Base-by-base conservation (phyloP, 257 asterid species). In the Solanum infundibuliforme region DNA sequence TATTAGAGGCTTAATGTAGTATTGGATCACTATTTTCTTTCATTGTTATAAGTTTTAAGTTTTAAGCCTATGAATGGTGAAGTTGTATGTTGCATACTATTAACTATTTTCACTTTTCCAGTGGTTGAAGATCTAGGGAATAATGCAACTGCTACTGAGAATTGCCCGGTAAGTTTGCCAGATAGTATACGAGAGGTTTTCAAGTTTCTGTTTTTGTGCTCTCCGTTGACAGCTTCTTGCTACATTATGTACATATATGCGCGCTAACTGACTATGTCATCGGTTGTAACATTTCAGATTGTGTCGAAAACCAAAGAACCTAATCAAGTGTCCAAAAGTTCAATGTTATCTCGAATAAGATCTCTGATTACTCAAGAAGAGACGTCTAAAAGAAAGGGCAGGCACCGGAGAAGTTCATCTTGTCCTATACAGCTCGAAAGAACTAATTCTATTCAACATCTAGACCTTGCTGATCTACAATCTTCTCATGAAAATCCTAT, bases 391-490 rank as follows among this genome's bases (percentile, higher is more conserved):
- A 91, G 89, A 76, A 94, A 88, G 87, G 91, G 90, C 36, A 92
- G 94, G 27, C 98, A 93, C 87, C 88, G 83, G n/a, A 91, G 98
- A 52, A 94, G 94, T 90, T 89, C 95, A 13, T 94, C 98, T 3
- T 92, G 87, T 62, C 87, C 87, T 41, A 60, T 86, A 29, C 91
- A 83, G 8, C 68, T 76, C 1, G 92, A 88, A 21, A 76, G 75
- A 41, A 60, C 86, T 58, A 62, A 48, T 41, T 68, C 92, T 46
- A 46, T 84, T 25, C 93, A 89, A 58, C 87, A 60, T 66, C 82
- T 75, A 29, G 92, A 88, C 39, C 84, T 88, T 73, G 74, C 90
- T 8, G 75, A 25, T 14, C 8, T 12, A 1, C 77, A 84, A n/a
- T 66, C 87, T 43, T 43, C 79, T 55, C 48, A 25, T 21, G 36